A percentile compares a stretch with the other conserved stretches of the same genome.
Evolutionary conservation across 1,284 basidiomycete genomes (phyloP).

Genomic region (Agaricales sp.): DNA sequence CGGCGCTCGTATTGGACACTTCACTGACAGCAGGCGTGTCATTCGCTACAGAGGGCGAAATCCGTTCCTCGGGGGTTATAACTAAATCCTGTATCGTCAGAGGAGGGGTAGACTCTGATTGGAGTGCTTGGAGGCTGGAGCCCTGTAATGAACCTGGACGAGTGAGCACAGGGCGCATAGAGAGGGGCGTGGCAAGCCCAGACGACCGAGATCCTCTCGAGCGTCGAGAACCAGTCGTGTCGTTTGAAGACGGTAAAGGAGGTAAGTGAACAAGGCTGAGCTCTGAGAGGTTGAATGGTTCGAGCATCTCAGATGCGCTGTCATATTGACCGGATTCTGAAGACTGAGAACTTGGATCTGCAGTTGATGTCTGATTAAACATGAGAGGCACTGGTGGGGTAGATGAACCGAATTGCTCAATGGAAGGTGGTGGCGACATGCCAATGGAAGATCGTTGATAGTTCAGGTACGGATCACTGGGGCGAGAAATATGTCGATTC

Average conservation of each 20-base stretch:
- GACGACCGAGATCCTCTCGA: conserved; percentile 2
- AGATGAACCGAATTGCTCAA: background rate
- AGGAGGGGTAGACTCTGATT: background rate
- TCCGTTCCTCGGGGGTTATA: background rate
- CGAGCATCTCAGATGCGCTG: conserved; percentile 5
- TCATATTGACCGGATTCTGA: conserved; percentile 1
- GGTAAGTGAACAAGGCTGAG: conserved; percentile 42
- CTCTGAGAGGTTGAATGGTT: conserved; percentile 32
- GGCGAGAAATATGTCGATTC: background rate
- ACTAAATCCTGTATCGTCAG: background rate
- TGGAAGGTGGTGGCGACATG: background rate
- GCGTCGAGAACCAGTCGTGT: conserved; percentile 12
- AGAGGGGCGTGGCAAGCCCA: background rate
- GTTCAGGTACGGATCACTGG: background rate
- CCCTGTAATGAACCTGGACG: background rate
- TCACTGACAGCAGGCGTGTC: background rate
- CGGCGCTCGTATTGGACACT: background rate
- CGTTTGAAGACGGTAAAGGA: conserved; percentile 18
- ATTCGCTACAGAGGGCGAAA: background rate
- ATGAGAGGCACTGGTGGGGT: background rate
- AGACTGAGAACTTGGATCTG: conserved; percentile 12
- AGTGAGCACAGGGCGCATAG: background rate
- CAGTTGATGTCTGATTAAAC: background rate
- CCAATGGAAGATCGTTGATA: background rate
- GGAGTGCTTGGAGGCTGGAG: background rate